Conservation (phyloP, 2,329 filamentous ascomycete genomes). For the Furcasterigmium sp. region DNA sequence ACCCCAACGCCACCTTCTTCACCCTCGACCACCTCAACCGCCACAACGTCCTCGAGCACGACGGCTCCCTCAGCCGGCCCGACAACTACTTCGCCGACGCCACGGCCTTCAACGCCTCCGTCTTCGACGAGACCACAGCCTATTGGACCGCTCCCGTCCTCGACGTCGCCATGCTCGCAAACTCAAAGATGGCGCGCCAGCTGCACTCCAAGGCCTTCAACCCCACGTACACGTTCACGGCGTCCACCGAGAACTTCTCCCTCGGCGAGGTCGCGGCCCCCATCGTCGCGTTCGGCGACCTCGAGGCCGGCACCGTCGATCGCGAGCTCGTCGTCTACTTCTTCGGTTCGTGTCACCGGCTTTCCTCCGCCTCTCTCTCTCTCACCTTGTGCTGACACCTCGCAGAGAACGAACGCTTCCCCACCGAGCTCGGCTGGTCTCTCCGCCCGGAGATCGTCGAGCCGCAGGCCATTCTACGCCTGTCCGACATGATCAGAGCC, state of each 20-base stretch:
- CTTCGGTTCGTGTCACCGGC: conserved; percentile 33
- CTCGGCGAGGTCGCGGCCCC: conserved; percentile 45
- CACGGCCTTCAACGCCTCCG: conserved; percentile 44
- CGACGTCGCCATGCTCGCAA: conserved; percentile 34
- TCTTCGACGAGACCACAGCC: conserved; percentile 38
- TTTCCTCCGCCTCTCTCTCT: too few species aligned
- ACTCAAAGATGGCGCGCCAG: conserved; percentile 38
- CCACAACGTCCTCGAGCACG: conserved; percentile 44
- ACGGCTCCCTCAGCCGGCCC: conserved; percentile 32
- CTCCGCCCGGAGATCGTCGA: conserved; percentile 1
- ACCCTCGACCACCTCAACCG: conserved; percentile 36
- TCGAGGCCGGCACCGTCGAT: conserved; percentile 29
- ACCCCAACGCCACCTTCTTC: conserved; percentile 37
- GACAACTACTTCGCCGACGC: conserved; percentile 47
- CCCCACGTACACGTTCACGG: conserved; percentile 40
- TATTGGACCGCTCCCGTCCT: conserved; percentile 41
- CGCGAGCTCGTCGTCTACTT: conserved; percentile 36
- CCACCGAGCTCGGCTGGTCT: conserved; percentile 7
- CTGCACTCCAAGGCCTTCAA: conserved; percentile 39
- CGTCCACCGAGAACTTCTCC: conserved; percentile 35
- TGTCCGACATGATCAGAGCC: conserved; percentile 6
- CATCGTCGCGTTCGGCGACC: conserved; percentile 43
- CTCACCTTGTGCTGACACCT: background rate
- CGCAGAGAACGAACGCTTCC: conserved; percentile 8
- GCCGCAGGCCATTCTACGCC: conserved; percentile 3